Evolutionary conservation across 148 eudicot species (phyloP).

Genomic region (Rhododendron williamsianum): DNA sequence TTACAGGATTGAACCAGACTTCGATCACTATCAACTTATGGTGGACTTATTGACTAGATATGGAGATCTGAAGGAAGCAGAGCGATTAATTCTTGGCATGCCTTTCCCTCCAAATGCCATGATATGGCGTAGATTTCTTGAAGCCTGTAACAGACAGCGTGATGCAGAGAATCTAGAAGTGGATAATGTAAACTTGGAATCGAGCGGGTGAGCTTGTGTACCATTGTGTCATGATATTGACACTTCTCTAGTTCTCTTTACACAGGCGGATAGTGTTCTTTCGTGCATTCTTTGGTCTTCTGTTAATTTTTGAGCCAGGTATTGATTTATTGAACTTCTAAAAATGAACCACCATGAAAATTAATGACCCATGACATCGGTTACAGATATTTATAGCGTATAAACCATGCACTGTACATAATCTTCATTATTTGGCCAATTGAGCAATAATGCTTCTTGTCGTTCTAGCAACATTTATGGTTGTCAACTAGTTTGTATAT

Average conservation of each 20-base stretch:
- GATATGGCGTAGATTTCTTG: slow-evolving; percentile 61
- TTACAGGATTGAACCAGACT: slow-evolving; percentile 51
- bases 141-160: slow-evolving; percentile 42
- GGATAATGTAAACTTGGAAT: slow-evolving; percentile 7
- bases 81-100: slow-evolving; percentile 51
- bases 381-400: background rate
- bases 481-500: background rate
- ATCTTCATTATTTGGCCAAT: background rate
- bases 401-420: background rate
- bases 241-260: background rate
- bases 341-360: background rate
- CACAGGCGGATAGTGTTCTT: background rate
- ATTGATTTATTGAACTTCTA: background rate
- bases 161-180: slow-evolving; percentile 7
- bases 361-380: background rate
- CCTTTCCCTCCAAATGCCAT: slow-evolving; percentile 55
- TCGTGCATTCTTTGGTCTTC: background rate
- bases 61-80: slow-evolving; percentile 66
- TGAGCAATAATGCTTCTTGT: background rate
- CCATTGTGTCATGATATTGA: background rate
- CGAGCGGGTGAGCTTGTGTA: background rate
- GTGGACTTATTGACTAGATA: slow-evolving; percentile 63
- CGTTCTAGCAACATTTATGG: background rate
- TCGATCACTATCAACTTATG: slow-evolving; percentile 62
- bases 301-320: background rate